Base-by-base conservation (phyloP, 768 basidiomycete genomes). In the Rubroboletus satanas region DNA sequence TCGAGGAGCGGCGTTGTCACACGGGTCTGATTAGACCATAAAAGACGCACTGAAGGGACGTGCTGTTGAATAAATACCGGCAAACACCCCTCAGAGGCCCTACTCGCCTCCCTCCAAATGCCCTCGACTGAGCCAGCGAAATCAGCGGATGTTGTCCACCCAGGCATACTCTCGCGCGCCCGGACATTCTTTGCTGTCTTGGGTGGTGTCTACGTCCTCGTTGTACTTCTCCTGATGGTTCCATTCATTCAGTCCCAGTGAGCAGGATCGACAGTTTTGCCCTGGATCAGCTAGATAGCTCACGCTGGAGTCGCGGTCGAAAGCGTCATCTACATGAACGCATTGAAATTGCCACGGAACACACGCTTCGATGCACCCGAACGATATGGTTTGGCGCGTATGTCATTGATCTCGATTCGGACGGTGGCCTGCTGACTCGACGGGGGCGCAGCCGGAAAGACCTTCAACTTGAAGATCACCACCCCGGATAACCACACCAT, bases 311-410 rank as follows among this genome's bases (percentile, higher is more conserved):
- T 56, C 49, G 35, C 51, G 73, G 12, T 49, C 28, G 7, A 66
- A 83, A 70, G 84, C 42, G 54, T 75, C 8, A 49, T 85, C 39
- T 96, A 86, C 68, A 71, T 91, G 58, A 84, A 97, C 63, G 77
- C 78, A 14, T 45, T 93, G 44, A 80, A 72, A 54, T 59, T 85
- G 23, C 92, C 93, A 6, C 74, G 80, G 52, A 79, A 77, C 55
- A 81, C 85, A 0, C 75, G 84, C 31, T 93, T 81, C 60, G 76
- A 83, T 51, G 62, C 72, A 7, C 94, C 94, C 1, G 90, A 91
- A 67, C 79, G 71, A 59, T 91, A 91, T 66, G 89, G 90, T 1
- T 74, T 96, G 51, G 85, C 93, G 29, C 91, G 90, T 93, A 67
- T 61, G 83, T 73, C 18, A 5, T 38, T 7, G 23, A 28, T 43